phyloP scores from a whole-genome alignment of 2,329 filamentous ascomycete species.

The Ceratocystis eucalypticola region DNA sequence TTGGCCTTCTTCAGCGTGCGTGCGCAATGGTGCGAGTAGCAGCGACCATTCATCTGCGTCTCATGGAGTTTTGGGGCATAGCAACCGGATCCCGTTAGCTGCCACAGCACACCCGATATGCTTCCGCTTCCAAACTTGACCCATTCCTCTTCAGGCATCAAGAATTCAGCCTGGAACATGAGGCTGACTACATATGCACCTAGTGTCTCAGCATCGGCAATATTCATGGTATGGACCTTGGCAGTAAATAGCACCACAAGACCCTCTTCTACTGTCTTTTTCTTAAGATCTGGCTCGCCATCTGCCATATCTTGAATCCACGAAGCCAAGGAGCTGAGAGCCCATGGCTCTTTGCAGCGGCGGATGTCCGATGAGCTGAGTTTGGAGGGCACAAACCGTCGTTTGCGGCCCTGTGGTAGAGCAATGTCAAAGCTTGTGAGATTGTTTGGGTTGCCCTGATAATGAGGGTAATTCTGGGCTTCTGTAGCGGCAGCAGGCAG shows the following conservation, averaged over 20 bases:
- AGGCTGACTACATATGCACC: slow-evolving; percentile 62
- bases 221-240: slow-evolving; percentile 97
- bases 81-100: slow-evolving; percentile 81
- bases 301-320: slow-evolving; percentile 88
- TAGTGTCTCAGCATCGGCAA: slow-evolving; percentile 83
- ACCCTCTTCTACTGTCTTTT: slow-evolving; percentile 73
- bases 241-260: slow-evolving; percentile 79
- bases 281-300: slow-evolving; percentile 75
- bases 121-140: slow-evolving; percentile 74
- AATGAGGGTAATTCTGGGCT: slow-evolving; percentile 36
- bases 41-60: slow-evolving; percentile 55
- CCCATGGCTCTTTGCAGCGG: slow-evolving; percentile 83
- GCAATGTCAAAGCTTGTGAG: slow-evolving; percentile 67
- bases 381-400: slow-evolving; percentile 76
- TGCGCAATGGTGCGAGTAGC: slow-evolving; percentile 89
- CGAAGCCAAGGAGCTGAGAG: slow-evolving; percentile 67
- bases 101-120: slow-evolving; percentile 83
- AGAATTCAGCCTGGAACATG: slow-evolving; percentile 65
- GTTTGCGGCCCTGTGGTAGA: slow-evolving; percentile 63
- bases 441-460: slow-evolving; percentile 41
- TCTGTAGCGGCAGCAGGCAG: slow-evolving; percentile 27
- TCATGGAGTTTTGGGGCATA: slow-evolving; percentile 78
- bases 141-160: slow-evolving; percentile 92
- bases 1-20: slow-evolving; percentile 91
- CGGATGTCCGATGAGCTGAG: slow-evolving; percentile 68